Evolutionary conservation across 805 yeast genomes (phyloP).

Genomic region (Wickerhamiella siamensis): DNA sequence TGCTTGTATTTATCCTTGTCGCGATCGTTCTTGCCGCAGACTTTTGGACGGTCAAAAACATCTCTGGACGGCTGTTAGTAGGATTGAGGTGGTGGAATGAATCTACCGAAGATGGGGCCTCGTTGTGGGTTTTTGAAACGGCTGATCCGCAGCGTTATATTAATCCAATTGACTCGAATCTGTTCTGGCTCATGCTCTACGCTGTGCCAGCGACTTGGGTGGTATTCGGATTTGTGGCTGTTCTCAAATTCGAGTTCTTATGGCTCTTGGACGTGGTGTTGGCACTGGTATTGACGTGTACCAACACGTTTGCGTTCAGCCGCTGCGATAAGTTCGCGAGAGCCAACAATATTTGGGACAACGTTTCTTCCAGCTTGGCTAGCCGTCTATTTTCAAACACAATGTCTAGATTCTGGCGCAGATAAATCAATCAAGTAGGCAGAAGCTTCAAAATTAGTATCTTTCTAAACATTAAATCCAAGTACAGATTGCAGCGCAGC

Average conservation of each 20-base stretch:
- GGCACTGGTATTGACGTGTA: constrained; percentile 56
- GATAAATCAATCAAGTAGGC: not conserved
- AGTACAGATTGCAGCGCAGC: too few species aligned
- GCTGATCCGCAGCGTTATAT: constrained; percentile 52
- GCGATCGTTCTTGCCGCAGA: constrained; percentile 72
- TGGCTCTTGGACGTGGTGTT: constrained; percentile 34
- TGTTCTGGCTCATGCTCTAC: constrained; percentile 75
- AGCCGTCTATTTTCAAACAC: constrained; percentile 9
- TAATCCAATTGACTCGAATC: constrained; percentile 82
- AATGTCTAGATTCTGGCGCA: not conserved
- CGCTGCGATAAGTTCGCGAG: constrained; percentile 85
- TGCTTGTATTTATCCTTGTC: constrained; percentile 64
- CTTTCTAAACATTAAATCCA: not conserved
- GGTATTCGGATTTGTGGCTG: constrained; percentile 58
- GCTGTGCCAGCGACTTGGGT: constrained; percentile 65
- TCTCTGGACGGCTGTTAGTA: constrained; percentile 76
- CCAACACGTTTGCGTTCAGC: constrained; percentile 82
- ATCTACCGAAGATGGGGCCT: constrained; percentile 45
- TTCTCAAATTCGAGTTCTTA: constrained; percentile 62
- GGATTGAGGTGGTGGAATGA: constrained; percentile 97
- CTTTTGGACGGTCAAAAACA: constrained; percentile 87
- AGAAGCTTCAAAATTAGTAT: not conserved
- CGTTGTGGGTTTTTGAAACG: constrained; percentile 78
- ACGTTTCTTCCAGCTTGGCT: constrained; percentile 17
- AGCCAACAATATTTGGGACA: constrained; percentile 47